Evolutionary conservation across 306 rosid genomes (phyloP).

Genomic region (Dalbergia oliveri): DNA sequence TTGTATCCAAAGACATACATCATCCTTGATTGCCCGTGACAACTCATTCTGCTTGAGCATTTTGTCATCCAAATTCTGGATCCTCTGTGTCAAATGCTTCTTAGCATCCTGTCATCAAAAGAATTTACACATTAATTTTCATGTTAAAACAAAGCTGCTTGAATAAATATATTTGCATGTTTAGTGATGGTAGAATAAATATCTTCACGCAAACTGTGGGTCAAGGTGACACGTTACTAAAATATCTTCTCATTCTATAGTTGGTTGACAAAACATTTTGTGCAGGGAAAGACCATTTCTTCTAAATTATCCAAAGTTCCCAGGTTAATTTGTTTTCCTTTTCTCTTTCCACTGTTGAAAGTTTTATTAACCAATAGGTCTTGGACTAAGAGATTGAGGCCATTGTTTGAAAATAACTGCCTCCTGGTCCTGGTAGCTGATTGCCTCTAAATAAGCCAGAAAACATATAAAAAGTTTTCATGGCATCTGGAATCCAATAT

Average conservation of each 20-base stretch:
- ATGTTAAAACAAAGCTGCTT: background rate
- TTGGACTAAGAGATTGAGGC: slow-evolving; percentile 13
- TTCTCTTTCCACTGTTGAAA: slow-evolving; percentile 18
- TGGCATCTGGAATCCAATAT: background rate
- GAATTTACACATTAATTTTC: slow-evolving; percentile 30
- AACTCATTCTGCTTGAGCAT: slow-evolving; percentile 83
- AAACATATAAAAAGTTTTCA: background rate
- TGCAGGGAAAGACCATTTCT: slow-evolving; percentile 15
- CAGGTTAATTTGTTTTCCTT: background rate
- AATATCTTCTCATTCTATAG: slow-evolving; percentile 19
- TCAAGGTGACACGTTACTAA: background rate
- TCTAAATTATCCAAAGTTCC: slow-evolving; percentile 23
- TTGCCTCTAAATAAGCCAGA: background rate
- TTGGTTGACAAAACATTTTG: slow-evolving; percentile 4
- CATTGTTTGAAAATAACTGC: slow-evolving; percentile 13
- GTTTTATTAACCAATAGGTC: slow-evolving; percentile 12
- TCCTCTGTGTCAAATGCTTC: slow-evolving; percentile 95
- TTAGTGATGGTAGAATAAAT: slow-evolving; percentile 2
- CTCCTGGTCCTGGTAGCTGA: slow-evolving; percentile 13
- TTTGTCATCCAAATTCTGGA: slow-evolving; percentile 88
- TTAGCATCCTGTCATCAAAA: slow-evolving; percentile 77
- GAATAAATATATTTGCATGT: slow-evolving; percentile 2
- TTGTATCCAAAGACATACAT: slow-evolving; percentile 60
- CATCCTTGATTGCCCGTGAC: slow-evolving; percentile 69
- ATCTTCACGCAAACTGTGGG: slow-evolving; percentile 15